These are phyloP conservation scores for Russula sp. DNA, from an alignment of 768 basidiomycete species.

Conservation along the genomic window DNA sequence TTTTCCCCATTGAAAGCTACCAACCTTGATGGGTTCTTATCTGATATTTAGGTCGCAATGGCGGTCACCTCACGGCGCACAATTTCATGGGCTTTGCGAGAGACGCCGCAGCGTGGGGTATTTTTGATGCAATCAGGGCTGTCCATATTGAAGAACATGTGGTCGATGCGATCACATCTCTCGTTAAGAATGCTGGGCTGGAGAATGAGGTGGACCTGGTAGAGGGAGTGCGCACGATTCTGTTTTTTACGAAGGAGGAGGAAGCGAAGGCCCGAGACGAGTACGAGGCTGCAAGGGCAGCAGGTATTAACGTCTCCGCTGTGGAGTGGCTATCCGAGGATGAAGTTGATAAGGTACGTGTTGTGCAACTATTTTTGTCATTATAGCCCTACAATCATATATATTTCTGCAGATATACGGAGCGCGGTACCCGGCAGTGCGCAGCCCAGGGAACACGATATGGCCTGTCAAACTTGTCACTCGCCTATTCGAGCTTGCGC, in stretches of 20 bases:
- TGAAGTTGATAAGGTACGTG: conserved; percentile 43
- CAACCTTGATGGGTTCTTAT: neutral
- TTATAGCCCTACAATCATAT: neutral
- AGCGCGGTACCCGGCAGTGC: conserved; percentile 44
- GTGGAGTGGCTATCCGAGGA: conserved; percentile 42
- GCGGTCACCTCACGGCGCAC: conserved; percentile 60
- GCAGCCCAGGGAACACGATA: conserved; percentile 52
- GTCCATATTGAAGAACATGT: conserved; percentile 55
- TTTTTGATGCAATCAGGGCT: conserved; percentile 47
- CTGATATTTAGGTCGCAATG: conserved; percentile 54
- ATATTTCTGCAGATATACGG: conserved; percentile 32
- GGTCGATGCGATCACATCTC: conserved; percentile 36
- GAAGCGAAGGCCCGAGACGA: conserved; percentile 34
- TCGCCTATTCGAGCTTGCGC: conserved; percentile 44
- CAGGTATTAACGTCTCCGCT: conserved; percentile 40
- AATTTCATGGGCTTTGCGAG: conserved; percentile 40
- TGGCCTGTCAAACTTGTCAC: conserved; percentile 83
- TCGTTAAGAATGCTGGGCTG: conserved; percentile 41
- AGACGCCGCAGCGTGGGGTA: conserved; percentile 36
- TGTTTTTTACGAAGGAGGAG: conserved; percentile 45
- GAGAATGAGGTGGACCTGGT: conserved; percentile 53
- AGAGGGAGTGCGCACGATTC: conserved; percentile 42
- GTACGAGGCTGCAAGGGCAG: conserved; percentile 44
- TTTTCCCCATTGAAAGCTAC: neutral
- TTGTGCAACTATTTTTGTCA: neutral